Percentiles rank a stretch among this genome's conserved stretches.
Conservation (phyloP, 2,329 filamentous ascomycete species). For the Rhynchosporium secalis region DNA sequence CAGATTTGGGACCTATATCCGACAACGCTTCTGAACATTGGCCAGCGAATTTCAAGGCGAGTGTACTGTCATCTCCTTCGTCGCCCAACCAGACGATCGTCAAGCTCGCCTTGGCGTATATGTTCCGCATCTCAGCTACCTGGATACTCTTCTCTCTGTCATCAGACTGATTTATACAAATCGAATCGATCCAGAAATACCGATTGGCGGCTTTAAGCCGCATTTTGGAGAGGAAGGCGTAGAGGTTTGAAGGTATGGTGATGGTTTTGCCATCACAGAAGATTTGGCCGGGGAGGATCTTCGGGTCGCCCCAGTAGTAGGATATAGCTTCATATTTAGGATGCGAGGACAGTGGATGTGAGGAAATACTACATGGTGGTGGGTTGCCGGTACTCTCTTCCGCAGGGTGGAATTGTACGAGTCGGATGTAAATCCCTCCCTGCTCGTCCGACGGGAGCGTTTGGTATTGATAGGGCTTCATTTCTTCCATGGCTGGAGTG, state of each 20-base stretch:
- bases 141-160: slow-evolving; percentile 28
- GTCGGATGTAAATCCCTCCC: slow-evolving; percentile 3
- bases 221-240: slow-evolving; percentile 3
- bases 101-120: slow-evolving; percentile 20
- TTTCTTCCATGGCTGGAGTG: background rate
- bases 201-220: background rate
- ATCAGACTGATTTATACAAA: slow-evolving; percentile 34
- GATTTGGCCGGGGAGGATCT: background rate
- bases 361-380: background rate
- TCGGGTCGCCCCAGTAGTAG: slow-evolving; percentile 12
- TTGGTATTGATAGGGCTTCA: slow-evolving; percentile 5
- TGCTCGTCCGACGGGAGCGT: background rate
- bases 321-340: slow-evolving; percentile 14
- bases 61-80: background rate
- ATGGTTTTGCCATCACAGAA: slow-evolving; percentile 8
- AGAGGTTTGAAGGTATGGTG: slow-evolving; percentile 5
- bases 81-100: slow-evolving; percentile 6
- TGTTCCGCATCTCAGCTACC: slow-evolving; percentile 32
- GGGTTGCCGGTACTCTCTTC: background rate
- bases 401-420: slow-evolving; percentile 7
- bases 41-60: slow-evolving; percentile 3
- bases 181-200: slow-evolving; percentile 34
- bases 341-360: background rate
- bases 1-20: background rate
- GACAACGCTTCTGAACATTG: slow-evolving; percentile 2